Conservation (phyloP, 441 rosid species). For the Adansonia gregorii region DNA sequence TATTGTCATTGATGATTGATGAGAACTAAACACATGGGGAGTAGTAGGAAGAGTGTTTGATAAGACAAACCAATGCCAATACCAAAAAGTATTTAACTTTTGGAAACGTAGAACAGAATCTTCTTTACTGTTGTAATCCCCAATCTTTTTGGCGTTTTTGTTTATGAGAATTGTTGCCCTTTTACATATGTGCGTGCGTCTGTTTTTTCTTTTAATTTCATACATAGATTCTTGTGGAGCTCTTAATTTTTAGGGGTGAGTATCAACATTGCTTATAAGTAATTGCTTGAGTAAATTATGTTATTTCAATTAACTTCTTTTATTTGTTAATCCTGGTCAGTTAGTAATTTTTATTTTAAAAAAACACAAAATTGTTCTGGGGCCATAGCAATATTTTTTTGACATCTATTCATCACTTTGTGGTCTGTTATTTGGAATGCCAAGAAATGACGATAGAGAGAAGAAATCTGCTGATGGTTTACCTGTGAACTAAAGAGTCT, state of each 20-base stretch:
- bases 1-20: slow-evolving; percentile 1
- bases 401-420: not conserved
- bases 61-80: slow-evolving; percentile 15
- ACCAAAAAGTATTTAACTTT: slow-evolving; percentile 2
- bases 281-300: not conserved
- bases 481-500: slow-evolving; percentile 8
- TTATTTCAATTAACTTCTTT: slow-evolving; percentile 5
- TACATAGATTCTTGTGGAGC: not conserved
- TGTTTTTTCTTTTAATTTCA: not conserved
- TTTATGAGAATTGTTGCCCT: not conserved
- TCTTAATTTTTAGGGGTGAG: not conserved
- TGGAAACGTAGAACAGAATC: slow-evolving; percentile 9
- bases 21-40: slow-evolving; percentile 1
- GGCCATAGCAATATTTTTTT: not conserved
- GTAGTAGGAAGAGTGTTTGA: not conserved
- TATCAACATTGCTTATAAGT: not conserved
- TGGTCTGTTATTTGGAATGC: slow-evolving; percentile 15
- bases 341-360: not conserved
- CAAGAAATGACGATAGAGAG: not conserved
- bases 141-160: not conserved
- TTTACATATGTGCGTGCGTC: not conserved
- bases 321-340: not conserved
- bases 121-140: slow-evolving; percentile 16
- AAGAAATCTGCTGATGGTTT: not conserved
- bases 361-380: not conserved